These are phyloP conservation scores for Diaporthe vexans DNA, from an alignment of 2,329 filamentous ascomycete species.

Conservation along the genomic window DNA sequence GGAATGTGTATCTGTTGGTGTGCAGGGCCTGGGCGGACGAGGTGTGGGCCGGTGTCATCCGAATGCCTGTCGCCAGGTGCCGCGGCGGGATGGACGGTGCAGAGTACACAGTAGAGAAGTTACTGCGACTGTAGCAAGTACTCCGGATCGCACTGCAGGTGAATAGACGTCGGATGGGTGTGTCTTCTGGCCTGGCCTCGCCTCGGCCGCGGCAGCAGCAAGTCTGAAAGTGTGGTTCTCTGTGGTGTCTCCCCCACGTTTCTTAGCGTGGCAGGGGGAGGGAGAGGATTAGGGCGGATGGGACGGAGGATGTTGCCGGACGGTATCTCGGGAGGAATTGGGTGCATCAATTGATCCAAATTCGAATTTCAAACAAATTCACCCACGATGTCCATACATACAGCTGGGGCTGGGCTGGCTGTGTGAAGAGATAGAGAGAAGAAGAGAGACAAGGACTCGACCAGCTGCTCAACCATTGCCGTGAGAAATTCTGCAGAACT, in stretches of 20 bases:
- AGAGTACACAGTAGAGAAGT: neutral
- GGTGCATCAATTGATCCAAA: neutral
- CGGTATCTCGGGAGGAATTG: neutral
- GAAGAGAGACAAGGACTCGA: neutral
- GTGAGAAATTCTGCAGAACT: neutral
- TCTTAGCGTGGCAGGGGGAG: constrained; percentile 26
- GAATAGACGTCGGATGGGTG: neutral
- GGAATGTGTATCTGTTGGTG: neutral
- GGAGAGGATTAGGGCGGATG: neutral
- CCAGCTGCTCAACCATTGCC: neutral
- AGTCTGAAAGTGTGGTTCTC: neutral
- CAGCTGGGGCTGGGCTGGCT: neutral
- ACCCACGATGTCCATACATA: neutral
- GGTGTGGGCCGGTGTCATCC: constrained; percentile 31
- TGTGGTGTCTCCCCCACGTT: constrained; percentile 20
- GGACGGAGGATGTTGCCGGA: constrained; percentile 4
- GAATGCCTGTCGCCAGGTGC: constrained; percentile 32
- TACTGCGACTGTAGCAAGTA: neutral
- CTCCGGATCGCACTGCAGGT: constrained; percentile 3
- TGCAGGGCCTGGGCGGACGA: neutral
- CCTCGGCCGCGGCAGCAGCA: neutral
- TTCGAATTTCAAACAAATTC: neutral
- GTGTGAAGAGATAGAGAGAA: neutral
- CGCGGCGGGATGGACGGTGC: constrained; percentile 6
- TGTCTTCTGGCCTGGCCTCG: constrained; percentile 5